phyloP scores from a whole-genome alignment of 768 basidiomycete genomes.

The Tulasnella calospora region DNA sequence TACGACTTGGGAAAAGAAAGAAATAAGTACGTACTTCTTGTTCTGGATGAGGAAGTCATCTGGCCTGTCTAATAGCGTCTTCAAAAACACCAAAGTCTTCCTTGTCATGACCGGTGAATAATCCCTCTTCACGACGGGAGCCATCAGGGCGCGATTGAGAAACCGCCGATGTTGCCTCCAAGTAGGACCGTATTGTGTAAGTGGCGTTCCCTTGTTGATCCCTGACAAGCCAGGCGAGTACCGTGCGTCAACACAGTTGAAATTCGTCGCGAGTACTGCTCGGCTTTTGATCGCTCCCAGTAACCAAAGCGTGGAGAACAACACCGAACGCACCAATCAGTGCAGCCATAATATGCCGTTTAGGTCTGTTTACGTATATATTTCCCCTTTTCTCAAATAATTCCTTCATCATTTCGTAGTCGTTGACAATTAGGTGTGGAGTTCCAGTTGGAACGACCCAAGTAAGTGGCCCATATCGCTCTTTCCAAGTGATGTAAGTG shows the following conservation, averaged over 20 bases:
- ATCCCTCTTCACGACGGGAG: neutral
- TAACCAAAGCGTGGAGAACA: neutral
- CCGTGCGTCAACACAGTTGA: neutral
- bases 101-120: neutral
- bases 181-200: neutral
- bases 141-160: neutral
- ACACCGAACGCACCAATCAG: neutral
- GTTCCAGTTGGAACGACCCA: neutral
- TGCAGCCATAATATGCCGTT: neutral
- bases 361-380: neutral
- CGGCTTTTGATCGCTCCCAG: neutral
- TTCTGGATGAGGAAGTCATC: neutral
- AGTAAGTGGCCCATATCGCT: neutral
- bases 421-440: neutral
- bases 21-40: neutral
- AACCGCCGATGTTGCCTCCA: slow-evolving; percentile 8
- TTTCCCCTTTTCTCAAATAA: neutral
- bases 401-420: slow-evolving; percentile 2
- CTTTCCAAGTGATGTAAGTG: neutral
- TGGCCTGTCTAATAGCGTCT: neutral
- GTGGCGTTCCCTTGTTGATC: neutral
- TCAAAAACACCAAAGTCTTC: neutral
- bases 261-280: neutral
- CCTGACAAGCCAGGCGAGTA: neutral
- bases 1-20: neutral